Percentiles rank a stretch among this genome's conserved stretches.
Evolutionary conservation across 2,329 filamentous ascomycete species (phyloP).

Genomic region (Dichotomopilus funicola): DNA sequence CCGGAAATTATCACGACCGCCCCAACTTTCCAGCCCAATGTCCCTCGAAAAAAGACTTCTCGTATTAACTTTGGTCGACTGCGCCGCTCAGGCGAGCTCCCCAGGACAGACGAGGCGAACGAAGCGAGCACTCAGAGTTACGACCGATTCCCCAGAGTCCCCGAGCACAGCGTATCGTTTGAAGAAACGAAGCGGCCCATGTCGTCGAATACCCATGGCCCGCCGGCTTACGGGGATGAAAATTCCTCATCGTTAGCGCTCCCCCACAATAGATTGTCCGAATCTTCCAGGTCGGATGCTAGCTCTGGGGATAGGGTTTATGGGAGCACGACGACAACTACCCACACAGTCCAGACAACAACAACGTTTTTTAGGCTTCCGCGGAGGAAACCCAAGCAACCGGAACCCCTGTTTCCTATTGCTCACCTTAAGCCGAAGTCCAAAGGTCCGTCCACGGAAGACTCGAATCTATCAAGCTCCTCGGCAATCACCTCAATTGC

Average conservation of each 20-base stretch:
- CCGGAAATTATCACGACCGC: constrained; percentile 85
- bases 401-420: constrained; percentile 74
- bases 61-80: constrained; percentile 49
- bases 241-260: constrained; percentile 55
- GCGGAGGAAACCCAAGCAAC: constrained; percentile 67
- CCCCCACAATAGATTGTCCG: constrained; percentile 62
- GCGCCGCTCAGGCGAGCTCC: constrained; percentile 45
- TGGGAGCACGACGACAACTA: constrained; percentile 53
- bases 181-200: constrained; percentile 52
- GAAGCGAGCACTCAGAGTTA: constrained; percentile 23
- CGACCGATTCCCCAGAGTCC: constrained; percentile 35
- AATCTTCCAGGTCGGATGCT: constrained; percentile 84
- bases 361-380: constrained; percentile 76
- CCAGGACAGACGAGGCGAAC: constrained; percentile 31
- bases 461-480: constrained; percentile 35
- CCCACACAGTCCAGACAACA: constrained; percentile 55
- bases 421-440: constrained; percentile 74
- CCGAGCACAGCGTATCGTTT: constrained; percentile 46
- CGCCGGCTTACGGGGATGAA: constrained; percentile 54
- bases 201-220: constrained; percentile 35
- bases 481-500: constrained; percentile 38
- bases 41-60: constrained; percentile 48
- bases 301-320: constrained; percentile 65
- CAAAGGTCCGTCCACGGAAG: constrained; percentile 32
- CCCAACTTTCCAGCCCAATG: constrained; percentile 61